Conservation (phyloP, 176 grass and related monocot genomes). For the Rhynchospora pubera region DNA sequence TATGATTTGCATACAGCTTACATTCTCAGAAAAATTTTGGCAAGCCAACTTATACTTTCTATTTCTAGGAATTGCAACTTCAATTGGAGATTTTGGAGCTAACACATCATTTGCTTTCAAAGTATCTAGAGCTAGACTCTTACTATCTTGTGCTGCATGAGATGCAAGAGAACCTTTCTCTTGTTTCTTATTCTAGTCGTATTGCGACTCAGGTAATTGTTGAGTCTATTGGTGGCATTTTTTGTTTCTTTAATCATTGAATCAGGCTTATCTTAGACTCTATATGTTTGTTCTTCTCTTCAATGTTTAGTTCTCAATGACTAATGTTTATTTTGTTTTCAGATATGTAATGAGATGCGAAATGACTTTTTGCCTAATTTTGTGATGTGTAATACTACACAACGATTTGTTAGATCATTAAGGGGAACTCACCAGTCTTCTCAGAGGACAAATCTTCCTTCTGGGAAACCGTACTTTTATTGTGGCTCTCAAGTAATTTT, state of each 20-base stretch:
- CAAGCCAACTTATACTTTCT: neutral
- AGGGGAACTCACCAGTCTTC: constrained; percentile 56
- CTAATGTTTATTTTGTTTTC: constrained; percentile 16
- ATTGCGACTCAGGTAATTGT: constrained; percentile 74
- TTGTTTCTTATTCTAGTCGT: constrained; percentile 98
- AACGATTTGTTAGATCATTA: constrained; percentile 80
- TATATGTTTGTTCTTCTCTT: constrained; percentile 5
- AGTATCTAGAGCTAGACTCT: constrained; percentile 88
- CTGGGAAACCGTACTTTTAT: constrained; percentile 67
- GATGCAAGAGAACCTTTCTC: constrained; percentile 95
- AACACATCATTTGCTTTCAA: constrained; percentile 78
- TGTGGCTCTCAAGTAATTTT: constrained; percentile 78
- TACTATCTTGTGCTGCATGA: constrained; percentile 87
- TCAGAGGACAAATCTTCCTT: constrained; percentile 56
- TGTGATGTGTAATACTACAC: constrained; percentile 93
- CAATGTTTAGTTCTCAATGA: constrained; percentile 13
- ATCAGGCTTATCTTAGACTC: neutral
- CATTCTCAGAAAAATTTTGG: neutral
- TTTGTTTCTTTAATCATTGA: neutral
- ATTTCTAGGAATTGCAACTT: constrained; percentile 75
- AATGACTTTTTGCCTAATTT: constrained; percentile 98
- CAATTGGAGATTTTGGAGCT: constrained; percentile 95
- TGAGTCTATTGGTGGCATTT: constrained; percentile 13
- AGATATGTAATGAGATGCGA: constrained; percentile 99
- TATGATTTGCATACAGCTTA: neutral